Evolutionary conservation across 148 eudicot species (phyloP), one percentile per base, ranked within the genome.

Genomic region (Persicaria maculosa): DNA sequence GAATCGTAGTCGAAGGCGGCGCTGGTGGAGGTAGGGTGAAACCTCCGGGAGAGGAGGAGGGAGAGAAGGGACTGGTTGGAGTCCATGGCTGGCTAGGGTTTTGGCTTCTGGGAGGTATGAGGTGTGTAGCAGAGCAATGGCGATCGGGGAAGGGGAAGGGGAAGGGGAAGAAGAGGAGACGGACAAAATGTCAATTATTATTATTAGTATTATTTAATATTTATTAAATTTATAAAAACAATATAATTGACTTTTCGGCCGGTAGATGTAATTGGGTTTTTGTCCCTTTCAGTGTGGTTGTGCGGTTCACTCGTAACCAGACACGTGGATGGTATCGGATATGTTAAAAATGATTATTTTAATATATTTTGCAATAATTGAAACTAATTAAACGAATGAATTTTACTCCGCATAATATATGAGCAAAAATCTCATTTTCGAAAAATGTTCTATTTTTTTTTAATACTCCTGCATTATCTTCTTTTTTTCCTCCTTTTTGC

Each of bases 51-150:
- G 19, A 59, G 43, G 43, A 59, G 40, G 67, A 59, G 43, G 5
- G 67, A 22, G 15, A 59, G 67, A 25, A 59, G 67, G 40, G 67
- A 59, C 10, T 59, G 9, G 12, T 59, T 59, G 43, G 43, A 4
- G 4, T 59, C 67, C 67, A 59, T 59, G 67, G 67, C 44, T 22
- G 67, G 67, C 67, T 59, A 59, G 11, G 43, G 67, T 59, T 59
- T 20, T 36, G 67, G 67, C 25, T 59, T 59, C 67, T 10, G 14
- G 67, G 25, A 6, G 4, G 12, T 7, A 36, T 9, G 14, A 17
- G 62, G 10, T 57, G 19, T 3, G 2, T 7, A 19, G 40, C 40
- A 22, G 25, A 59, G 22, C 43, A 59, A 25, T 59, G 67, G 67
- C 22, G 67, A 11, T 54, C 20, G 17, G 7, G 16, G 58, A 54